Base-by-base conservation (phyloP, 257 asterid genomes). In the Parsonsia alboflavescens region DNA sequence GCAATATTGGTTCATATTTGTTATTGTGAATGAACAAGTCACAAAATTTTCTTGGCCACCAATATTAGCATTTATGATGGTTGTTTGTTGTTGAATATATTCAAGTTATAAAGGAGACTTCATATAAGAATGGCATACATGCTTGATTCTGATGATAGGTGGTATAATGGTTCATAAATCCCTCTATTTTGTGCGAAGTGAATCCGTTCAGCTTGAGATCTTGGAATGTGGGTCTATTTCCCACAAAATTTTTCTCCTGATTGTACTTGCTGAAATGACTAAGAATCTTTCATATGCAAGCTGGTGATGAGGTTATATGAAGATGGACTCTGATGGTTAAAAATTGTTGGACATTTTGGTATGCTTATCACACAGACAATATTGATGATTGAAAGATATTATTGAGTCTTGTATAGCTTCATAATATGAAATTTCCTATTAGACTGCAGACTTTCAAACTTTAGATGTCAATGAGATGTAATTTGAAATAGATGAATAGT, bases 21-120 rank as follows among this genome's bases (percentile, higher is more conserved):
- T 45, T 54, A 28, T 50, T 71, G 9, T 46, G 48, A 45, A 11
- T 45, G 62, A 68, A 66, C 10, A 78, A 56, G 61, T 71, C 72
- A 59, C 42, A 41, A 54, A 68, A 26, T 41, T 13, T 54, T 19
- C 46, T 21, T 33, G 1, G 26, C 30, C 36, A 15, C 24, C 54
- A 30, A 54, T 41, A 64, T 39, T 33, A n/a, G 9, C 13, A 17
- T 9, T 30, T 10, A 8, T 28, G 28, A 28, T 49, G 16, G 46
- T 70, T 70, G 62, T 17, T 3, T 64, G 62, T 65, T 63, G 53
- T 30, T n/a, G 33, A 11, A 65, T 39, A 22, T 65, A 65, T 1
- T 71, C 26, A 33, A 33, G 46, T 22, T 56, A 21, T 71, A n/a
- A 11, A 19, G 65, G 21, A 12, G 39, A 11, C 0, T 54, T 53